Base-by-base conservation (phyloP, 768 basidiomycete species). In the Rickenella mellea region DNA sequence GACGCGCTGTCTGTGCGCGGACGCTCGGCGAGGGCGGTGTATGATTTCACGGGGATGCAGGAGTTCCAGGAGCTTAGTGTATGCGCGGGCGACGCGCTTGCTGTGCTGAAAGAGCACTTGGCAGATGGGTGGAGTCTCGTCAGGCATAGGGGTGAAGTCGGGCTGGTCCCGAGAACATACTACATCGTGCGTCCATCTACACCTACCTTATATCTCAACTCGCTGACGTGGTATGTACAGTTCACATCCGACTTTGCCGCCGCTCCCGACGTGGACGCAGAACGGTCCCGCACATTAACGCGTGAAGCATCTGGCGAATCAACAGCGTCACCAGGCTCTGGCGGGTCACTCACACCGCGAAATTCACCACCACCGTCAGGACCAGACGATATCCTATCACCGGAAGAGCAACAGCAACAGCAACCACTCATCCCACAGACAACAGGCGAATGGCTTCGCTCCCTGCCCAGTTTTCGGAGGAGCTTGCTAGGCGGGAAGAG, bases 121-220 rank as follows among this genome's bases (percentile, higher is more conserved):
- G 78, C 76, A 6, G 83, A 87, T 48, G 86, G 85, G 5, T 88
- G 86, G 86, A 87, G 86, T 60, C 65, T 89, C 27, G 80, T 81
- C 11, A 74, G 67, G 44, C 59, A 51, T 9, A 63, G 57, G n/a
- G 76, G 74, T 24, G 76, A 80, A 53, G 60, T 83, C 42, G 86
- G 86, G 1, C 59, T 88, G 45, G 48, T 88, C 36, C 86, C 86
- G 15, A 67, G 68, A 30, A 63, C 74, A 9, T 86, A 88, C 59
- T 88, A 85, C 58, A 80, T 79, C 45, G 84, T 83, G 55, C 42
- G 73, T 67, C 11, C 14, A 25, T 26, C n/a, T 43, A 4, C 5
- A 28, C 30, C 12, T 46, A 22, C 19, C 38, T 31, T 28, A 17
- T 4, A 11, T 19, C 15, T 17, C 15, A 19, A 3, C 3, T 39